Conservation (phyloP, 306 rosid genomes). For the Lotus japonicus region DNA sequence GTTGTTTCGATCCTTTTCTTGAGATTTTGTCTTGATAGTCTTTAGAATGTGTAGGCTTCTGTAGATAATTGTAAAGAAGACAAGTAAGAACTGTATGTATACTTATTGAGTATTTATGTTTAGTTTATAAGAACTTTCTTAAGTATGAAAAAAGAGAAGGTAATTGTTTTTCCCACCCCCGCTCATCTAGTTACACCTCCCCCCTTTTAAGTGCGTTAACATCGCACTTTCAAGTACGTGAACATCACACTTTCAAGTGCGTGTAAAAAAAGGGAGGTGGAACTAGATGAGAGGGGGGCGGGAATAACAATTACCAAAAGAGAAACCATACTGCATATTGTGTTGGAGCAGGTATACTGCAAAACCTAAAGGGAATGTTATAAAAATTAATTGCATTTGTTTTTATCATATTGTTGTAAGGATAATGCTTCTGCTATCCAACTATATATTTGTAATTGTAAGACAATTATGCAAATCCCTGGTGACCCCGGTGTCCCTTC, state of each 20-base stretch:
- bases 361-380: background rate
- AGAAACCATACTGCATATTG: too few species aligned
- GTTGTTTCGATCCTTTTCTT: background rate
- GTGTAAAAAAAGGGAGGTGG: too few species aligned
- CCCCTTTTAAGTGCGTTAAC: too few species aligned
- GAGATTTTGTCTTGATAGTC: background rate
- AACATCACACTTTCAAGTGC: too few species aligned
- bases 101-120: background rate
- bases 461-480: background rate
- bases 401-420: background rate
- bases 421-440: background rate
- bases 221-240: too few species aligned
- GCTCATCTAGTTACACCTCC: too few species aligned
- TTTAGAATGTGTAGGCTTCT: background rate
- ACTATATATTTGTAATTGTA: background rate
- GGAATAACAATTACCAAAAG: too few species aligned
- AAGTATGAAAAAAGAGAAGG: too few species aligned
- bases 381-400: background rate
- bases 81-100: background rate
- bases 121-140: background rate
- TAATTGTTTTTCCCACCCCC: too few species aligned
- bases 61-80: background rate
- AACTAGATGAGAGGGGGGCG: too few species aligned
- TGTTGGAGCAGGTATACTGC: background rate
- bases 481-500: background rate